Percentiles rank a stretch among this genome's conserved stretches.
These are phyloP conservation scores for Globisporangium cystogenes DNA, from an alignment of 352 stramenopile species.

Conservation along the genomic window DNA sequence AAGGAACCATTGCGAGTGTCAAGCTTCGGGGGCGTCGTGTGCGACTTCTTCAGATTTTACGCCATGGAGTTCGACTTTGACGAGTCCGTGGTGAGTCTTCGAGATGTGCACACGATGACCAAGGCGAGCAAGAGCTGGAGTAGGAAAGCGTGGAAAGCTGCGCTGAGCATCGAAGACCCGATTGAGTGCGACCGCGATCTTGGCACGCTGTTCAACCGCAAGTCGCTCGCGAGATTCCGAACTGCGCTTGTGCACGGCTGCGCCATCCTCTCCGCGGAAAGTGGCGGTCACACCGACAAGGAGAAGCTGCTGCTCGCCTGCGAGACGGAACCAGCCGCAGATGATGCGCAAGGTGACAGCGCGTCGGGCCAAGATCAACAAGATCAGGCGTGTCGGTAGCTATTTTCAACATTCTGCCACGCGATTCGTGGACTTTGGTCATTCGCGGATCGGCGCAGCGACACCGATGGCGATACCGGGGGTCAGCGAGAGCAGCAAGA, in stretches of 20 bases:
- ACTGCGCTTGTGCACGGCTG: slow-evolving; percentile 46
- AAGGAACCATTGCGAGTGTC: background rate
- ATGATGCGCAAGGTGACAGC: background rate
- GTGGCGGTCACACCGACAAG: background rate
- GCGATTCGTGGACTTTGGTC: background rate
- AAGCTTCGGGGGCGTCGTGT: slow-evolving; percentile 23
- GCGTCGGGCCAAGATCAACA: background rate
- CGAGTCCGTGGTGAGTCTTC: slow-evolving; percentile 55
- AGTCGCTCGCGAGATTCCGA: slow-evolving; percentile 43
- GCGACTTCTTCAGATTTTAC: slow-evolving; percentile 76
- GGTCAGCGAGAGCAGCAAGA: background rate
- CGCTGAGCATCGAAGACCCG: slow-evolving; percentile 72
- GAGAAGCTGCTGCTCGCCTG: slow-evolving; percentile 2
- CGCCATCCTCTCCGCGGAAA: slow-evolving; percentile 19
- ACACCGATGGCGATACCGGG: slow-evolving; percentile 7
- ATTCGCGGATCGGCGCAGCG: background rate
- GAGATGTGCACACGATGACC: slow-evolving; percentile 16
- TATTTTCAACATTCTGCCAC: too few species aligned
- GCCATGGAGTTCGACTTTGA: slow-evolving; percentile 67
- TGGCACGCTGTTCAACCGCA: slow-evolving; percentile 55
- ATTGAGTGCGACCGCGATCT: slow-evolving; percentile 68
- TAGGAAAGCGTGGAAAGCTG: slow-evolving; percentile 26
- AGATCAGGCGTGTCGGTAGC: too few species aligned
- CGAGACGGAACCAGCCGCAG: background rate
- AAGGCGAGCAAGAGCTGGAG: slow-evolving; percentile 51